phyloP scores from a whole-genome alignment of 176 grass and related monocot genomes.

The Musa beccarii region DNA sequence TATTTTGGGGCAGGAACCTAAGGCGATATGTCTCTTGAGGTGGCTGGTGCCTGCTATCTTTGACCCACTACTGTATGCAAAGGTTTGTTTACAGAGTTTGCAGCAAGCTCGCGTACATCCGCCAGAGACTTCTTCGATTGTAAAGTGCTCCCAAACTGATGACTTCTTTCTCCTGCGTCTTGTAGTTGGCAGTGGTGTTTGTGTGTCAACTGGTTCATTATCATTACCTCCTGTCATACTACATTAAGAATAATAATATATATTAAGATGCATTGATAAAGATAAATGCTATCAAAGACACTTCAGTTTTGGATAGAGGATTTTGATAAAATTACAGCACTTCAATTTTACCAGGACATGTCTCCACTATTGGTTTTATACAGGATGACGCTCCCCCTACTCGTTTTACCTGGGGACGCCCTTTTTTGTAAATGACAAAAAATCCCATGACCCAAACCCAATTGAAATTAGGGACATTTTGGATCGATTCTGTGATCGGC shows the following conservation, averaged over 20 bases:
- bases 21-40: conserved; percentile 13
- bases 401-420: too few species aligned
- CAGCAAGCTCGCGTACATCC: conserved; percentile 14
- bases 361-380: too few species aligned
- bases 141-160: conserved; percentile 13
- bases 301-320: not conserved
- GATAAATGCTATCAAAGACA: not conserved
- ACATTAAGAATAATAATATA: not conserved
- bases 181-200: not conserved
- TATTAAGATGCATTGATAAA: not conserved
- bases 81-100: conserved; percentile 16
- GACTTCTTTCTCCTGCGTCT: conserved; percentile 14
- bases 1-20: conserved; percentile 15
- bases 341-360: too few species aligned
- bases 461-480: too few species aligned
- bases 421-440: too few species aligned
- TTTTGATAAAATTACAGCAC: not conserved
- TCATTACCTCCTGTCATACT: conserved; percentile 3
- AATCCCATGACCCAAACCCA: too few species aligned
- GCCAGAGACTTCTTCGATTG: conserved; percentile 7
- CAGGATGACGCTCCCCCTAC: too few species aligned
- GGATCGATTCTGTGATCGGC: too few species aligned
- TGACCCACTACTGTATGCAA: conserved; percentile 14
- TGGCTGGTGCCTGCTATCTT: conserved; percentile 15
- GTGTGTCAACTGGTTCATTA: not conserved